Percentiles rank a stretch among this genome's conserved stretches.
phyloP scores from a whole-genome alignment of 2,329 filamentous ascomycete species.

The Aspergillus pseudonomiae region DNA sequence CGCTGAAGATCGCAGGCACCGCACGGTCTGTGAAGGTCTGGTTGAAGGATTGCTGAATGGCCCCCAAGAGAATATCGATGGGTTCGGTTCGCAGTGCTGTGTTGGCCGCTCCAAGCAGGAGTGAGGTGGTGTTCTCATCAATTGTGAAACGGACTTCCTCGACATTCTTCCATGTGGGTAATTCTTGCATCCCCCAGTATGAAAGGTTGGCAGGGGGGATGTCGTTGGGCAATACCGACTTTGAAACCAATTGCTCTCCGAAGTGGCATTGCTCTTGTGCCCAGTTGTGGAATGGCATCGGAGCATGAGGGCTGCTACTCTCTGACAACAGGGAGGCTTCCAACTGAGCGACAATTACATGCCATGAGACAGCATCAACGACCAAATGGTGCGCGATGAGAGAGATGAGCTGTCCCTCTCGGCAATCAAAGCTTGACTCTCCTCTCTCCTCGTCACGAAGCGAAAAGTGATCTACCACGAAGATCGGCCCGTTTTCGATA shows the following conservation, averaged over 20 bases:
- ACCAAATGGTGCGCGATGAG: constrained; percentile 9
- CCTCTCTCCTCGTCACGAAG: not conserved
- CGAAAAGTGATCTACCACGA: constrained; percentile 9
- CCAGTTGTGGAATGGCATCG: constrained; percentile 24
- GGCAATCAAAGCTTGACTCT: not conserved
- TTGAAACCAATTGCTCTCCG: not conserved
- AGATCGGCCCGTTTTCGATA: constrained; percentile 10
- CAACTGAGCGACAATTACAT: not conserved
- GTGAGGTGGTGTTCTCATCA: not conserved
- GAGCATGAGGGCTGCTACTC: not conserved
- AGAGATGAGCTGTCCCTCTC: not conserved
- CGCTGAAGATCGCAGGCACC: constrained; percentile 23
- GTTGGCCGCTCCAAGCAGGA: constrained; percentile 15
- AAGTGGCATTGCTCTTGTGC: constrained; percentile 15
- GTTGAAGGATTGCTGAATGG: constrained; percentile 18
- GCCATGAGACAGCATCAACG: constrained; percentile 9
- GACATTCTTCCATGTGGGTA: constrained; percentile 6
- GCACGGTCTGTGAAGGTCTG: constrained; percentile 14
- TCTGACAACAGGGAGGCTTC: not conserved
- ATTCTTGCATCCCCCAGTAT: constrained; percentile 7
- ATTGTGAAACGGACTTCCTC: not conserved
- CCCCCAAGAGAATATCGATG: constrained; percentile 26
- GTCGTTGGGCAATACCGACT: not conserved
- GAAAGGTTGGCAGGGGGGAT: not conserved
- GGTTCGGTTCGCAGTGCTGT: constrained; percentile 19